A percentile compares a stretch with the other conserved stretches of the same genome.
Conservation (phyloP, 2,329 filamentous ascomycete species). For the Talaromyces atroroseus region DNA sequence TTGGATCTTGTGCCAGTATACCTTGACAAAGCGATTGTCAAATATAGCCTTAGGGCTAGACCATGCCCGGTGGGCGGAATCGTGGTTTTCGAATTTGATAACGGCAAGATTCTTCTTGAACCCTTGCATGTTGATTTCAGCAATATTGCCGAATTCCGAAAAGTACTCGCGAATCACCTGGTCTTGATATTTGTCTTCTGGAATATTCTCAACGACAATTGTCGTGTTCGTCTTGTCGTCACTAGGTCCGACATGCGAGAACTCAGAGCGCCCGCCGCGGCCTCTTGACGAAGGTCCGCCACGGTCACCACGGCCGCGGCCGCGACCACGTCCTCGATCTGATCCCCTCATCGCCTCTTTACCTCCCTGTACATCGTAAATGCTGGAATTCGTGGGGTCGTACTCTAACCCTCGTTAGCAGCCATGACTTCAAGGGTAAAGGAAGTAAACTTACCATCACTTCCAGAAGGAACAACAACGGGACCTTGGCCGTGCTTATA, state of each 20-base stretch:
- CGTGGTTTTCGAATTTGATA: constrained; percentile 50
- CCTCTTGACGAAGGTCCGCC: constrained; percentile 36
- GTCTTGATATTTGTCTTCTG: constrained; percentile 53
- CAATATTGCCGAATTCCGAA: constrained; percentile 52
- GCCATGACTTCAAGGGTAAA: constrained; percentile 4
- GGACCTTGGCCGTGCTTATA: constrained; percentile 51
- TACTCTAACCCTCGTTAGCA: constrained; percentile 39
- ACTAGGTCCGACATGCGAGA: constrained; percentile 49
- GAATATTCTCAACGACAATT: constrained; percentile 58
- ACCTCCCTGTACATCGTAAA: constrained; percentile 27
- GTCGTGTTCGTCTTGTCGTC: constrained; percentile 50
- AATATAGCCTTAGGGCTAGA: constrained; percentile 58
- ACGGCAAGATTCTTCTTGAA: constrained; percentile 51
- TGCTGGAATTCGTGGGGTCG: constrained; percentile 48
- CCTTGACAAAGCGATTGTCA: constrained; percentile 60
- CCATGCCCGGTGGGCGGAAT: constrained; percentile 51
- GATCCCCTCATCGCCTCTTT: constrained; percentile 18
- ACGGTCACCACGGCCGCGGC: constrained; percentile 39
- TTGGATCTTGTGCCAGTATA: constrained; percentile 55
- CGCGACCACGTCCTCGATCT: constrained; percentile 33
- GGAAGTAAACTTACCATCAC: constrained; percentile 21
- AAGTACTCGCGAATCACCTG: constrained; percentile 53
- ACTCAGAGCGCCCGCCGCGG: constrained; percentile 43
- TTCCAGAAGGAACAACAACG: constrained; percentile 31
- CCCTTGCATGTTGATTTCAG: constrained; percentile 50